phyloP scores from a whole-genome alignment of 1,139 yeast species.

The Petasospora rhodanensis region DNA sequence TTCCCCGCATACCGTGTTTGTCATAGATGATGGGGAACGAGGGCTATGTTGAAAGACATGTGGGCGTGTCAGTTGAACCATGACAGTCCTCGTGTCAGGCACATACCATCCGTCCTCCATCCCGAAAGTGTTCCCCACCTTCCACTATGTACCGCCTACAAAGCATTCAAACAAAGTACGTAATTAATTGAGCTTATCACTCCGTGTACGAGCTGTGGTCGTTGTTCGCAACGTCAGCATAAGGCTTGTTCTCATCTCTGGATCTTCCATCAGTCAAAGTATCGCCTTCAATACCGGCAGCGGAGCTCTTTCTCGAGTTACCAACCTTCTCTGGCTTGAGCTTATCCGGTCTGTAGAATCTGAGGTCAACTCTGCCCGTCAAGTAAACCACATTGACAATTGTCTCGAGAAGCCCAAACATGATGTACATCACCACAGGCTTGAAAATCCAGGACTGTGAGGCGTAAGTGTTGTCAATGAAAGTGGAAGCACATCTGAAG shows the following conservation, averaged over 20 bases:
- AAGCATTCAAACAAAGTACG: not conserved
- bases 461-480: slow-evolving; percentile 33
- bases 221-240: slow-evolving; percentile 4
- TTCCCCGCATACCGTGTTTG: no score
- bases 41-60: no score
- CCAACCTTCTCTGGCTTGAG: slow-evolving; percentile 21
- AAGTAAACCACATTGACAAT: slow-evolving; percentile 51
- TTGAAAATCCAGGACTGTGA: slow-evolving; percentile 39
- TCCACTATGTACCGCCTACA: no score
- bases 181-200: not conserved
- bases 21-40: no score
- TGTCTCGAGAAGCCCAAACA: slow-evolving; percentile 64
- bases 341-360: slow-evolving; percentile 74
- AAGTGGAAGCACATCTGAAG: slow-evolving; percentile 54
- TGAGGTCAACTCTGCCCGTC: slow-evolving; percentile 61
- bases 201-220: slow-evolving; percentile 12
- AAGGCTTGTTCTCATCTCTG: slow-evolving; percentile 11
- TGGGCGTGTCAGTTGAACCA: no score
- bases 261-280: slow-evolving; percentile 5
- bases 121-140: no score
- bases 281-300: not conserved
- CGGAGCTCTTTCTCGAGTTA: slow-evolving; percentile 3
- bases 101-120: no score
- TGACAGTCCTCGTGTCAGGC: no score
- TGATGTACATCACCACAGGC: slow-evolving; percentile 59